Evolutionary conservation across 768 basidiomycete species (phyloP), one percentile per base, ranked within the genome.

Genomic region (Mycena metata): DNA sequence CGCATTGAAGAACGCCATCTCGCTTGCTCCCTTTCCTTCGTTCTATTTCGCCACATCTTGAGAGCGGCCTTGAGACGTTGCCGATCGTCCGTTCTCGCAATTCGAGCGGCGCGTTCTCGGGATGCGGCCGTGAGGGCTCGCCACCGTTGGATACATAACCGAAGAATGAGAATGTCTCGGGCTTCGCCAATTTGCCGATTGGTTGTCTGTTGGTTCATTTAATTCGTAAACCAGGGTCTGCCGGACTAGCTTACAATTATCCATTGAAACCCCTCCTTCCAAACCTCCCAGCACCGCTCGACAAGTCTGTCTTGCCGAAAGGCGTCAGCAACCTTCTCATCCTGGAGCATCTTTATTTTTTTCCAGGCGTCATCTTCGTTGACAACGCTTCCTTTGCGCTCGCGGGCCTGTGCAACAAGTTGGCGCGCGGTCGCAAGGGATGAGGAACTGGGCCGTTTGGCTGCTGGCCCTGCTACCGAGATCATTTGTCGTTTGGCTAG

Each of bases 281-380:
- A 96, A 66, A 90, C 86, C 54, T 90, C 86, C 88, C 90, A 92
- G 73, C 88, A 94, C 17, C 88, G 88, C 73, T 90, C 89, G 30
- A 93, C 58, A 64, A 95, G 79, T 58, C 83, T 84, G 58, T 89
- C 87, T 35, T 87, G 81, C 49, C 90, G 83, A 77, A 90, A 94
- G 62, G 82, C 82, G 76, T 90, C 92, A 21, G 95, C 95, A 33
- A 88, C 86, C 71, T 85, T 82, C 74, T 94, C 90, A 70, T 93
- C 89, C 72, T 88, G 87, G 51, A 87, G 84, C 83, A 91, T 87
- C 74, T 86, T 84, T 39, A 94, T 89, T 69, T 89, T 92, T 71
- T 89, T 89, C 92, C 93, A 95, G 0, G 90, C 90, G 64, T 92
- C 90, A 61, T 91, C 88, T 74, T 91, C 88, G 72, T 91, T 89